Conservation (phyloP, 2,329 filamentous ascomycete species). For the Aureobasidium uvarum region DNA sequence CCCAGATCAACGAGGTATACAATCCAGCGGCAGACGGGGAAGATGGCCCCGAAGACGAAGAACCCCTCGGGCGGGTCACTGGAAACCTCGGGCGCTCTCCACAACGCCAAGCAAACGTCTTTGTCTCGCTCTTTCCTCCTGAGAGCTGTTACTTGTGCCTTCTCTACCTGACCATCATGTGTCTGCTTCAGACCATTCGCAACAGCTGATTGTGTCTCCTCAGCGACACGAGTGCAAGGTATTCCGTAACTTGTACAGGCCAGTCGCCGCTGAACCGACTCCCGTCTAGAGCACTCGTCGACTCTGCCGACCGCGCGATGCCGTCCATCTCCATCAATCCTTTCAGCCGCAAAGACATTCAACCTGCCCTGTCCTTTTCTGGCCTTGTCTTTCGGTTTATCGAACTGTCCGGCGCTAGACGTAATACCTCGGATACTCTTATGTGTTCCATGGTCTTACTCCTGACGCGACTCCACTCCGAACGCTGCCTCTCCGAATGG, state of each 20-base stretch:
- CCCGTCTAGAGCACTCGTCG: not conserved
- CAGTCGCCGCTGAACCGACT: not conserved
- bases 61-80: not conserved
- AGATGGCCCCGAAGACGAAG: not conserved
- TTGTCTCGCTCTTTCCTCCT: not conserved
- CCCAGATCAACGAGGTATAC: not conserved
- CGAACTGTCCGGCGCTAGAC: too few species aligned
- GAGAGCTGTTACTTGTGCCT: not conserved
- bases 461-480: too few species aligned
- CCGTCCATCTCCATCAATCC: too few species aligned
- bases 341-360: too few species aligned
- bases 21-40: not conserved
- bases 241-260: too few species aligned
- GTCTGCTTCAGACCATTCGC: not conserved
- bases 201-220: not conserved
- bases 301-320: not conserved
- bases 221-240: too few species aligned
- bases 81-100: slow-evolving; percentile 6
- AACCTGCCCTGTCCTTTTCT: not conserved
- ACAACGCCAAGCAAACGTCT: slow-evolving; percentile 5
- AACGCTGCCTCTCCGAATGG: too few species aligned
- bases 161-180: not conserved
- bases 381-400: too few species aligned
- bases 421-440: too few species aligned
- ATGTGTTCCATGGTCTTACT: too few species aligned